These are phyloP conservation scores for Musa balbisiana DNA, from an alignment of 202 grass and related monocot species.

Conservation along the genomic window DNA sequence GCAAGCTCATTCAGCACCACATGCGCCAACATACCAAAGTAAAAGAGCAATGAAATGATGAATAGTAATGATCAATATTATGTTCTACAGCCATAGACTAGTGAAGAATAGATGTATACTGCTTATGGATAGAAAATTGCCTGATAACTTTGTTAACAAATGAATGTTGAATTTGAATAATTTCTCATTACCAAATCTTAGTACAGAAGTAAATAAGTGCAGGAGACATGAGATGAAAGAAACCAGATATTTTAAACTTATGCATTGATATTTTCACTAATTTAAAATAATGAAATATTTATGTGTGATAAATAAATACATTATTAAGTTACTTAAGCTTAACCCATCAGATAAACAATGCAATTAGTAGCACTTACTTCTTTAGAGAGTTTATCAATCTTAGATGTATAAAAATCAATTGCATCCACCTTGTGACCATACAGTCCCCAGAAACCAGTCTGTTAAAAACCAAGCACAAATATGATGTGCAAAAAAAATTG, in stretches of 20 bases:
- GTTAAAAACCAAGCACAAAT: neutral
- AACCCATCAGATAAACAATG: neutral
- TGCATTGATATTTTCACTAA: neutral
- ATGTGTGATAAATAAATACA: neutral
- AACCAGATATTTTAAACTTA: neutral
- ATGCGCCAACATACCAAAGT: too few relatives aligned
- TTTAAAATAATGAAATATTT: neutral
- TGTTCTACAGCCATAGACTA: too few relatives aligned
- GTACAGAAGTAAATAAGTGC: too few relatives aligned
- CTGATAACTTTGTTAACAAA: too few relatives aligned
- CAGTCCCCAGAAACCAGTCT: constrained; percentile 20
- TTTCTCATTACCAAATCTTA: too few relatives aligned
- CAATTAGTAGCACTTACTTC: constrained; percentile 2
- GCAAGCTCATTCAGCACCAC: too few relatives aligned
- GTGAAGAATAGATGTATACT: too few relatives aligned
- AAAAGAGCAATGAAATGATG: too few relatives aligned
- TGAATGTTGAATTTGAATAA: too few relatives aligned
- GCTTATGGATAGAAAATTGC: too few relatives aligned
- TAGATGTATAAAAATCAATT: constrained; percentile 17
- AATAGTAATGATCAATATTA: too few relatives aligned
- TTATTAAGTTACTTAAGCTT: neutral
- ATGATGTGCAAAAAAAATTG: neutral
- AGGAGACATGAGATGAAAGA: too few relatives aligned
- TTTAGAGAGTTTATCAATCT: constrained; percentile 16
- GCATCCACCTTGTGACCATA: constrained; percentile 10